A percentile compares a stretch with the other conserved stretches of the same genome.
Evolutionary conservation across 192 early-diverging fungal species (phyloP).

Genomic region (Entomortierella lignicola): DNA sequence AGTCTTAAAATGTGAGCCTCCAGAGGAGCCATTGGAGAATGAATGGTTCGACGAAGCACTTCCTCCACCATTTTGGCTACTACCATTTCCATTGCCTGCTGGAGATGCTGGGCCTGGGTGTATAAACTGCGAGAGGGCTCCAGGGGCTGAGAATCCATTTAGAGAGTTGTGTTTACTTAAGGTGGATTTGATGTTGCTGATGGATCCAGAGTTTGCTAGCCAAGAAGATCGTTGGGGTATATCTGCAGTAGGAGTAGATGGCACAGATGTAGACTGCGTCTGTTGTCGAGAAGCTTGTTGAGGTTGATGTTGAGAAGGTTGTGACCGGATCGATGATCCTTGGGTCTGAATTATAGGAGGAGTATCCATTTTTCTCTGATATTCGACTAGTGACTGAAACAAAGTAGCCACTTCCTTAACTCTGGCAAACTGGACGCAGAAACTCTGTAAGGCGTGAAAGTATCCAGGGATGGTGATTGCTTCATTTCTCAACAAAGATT

Average conservation of each 20-base stretch:
- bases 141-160: slow-evolving; percentile 47
- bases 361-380: slow-evolving; percentile 37
- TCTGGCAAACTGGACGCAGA: slow-evolving; percentile 57
- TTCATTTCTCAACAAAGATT: slow-evolving; percentile 46
- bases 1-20: slow-evolving; percentile 34
- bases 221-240: slow-evolving; percentile 29
- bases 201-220: slow-evolving; percentile 47
- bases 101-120: slow-evolving; percentile 48
- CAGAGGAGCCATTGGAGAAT: slow-evolving; percentile 15
- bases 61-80: slow-evolving; percentile 15
- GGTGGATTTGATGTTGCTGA: slow-evolving; percentile 37
- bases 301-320: slow-evolving; percentile 6
- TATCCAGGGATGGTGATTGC: slow-evolving; percentile 56
- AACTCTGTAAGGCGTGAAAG: slow-evolving; percentile 51
- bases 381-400: slow-evolving; percentile 55
- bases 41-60: neutral
- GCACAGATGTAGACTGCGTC: slow-evolving; percentile 25
- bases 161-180: slow-evolving; percentile 35
- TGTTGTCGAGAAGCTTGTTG: slow-evolving; percentile 8
- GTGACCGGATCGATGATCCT: slow-evolving; percentile 11
- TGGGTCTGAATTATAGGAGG: slow-evolving; percentile 28
- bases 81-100: neutral
- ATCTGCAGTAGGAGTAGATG: slow-evolving; percentile 24
- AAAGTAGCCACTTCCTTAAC: slow-evolving; percentile 51
- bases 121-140: slow-evolving; percentile 50